phyloP scores from a whole-genome alignment of 345 rosid genomes.

The Leavenworthia alabamica region DNA sequence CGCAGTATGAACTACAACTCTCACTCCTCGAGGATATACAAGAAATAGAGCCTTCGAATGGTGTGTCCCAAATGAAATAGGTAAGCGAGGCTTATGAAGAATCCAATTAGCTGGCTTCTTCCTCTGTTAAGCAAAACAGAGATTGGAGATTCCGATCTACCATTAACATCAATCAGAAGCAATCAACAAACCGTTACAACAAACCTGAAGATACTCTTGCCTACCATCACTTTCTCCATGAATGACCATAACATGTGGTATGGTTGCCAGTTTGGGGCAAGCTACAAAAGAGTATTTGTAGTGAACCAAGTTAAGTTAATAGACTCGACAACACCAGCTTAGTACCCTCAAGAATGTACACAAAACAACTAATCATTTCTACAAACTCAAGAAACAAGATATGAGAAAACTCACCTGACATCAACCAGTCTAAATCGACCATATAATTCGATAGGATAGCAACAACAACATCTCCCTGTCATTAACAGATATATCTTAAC shows the following conservation, averaged over 20 bases:
- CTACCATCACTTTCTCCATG: slow-evolving; percentile 87
- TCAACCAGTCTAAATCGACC: slow-evolving; percentile 90
- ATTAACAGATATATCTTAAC: neutral
- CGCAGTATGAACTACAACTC: slow-evolving; percentile 86
- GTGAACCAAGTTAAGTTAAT: neutral
- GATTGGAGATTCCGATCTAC: neutral
- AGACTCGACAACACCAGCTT: neutral
- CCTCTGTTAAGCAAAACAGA: slow-evolving; percentile 40
- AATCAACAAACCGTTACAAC: neutral
- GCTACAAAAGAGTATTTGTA: slow-evolving; percentile 38
- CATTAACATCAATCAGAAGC: neutral
- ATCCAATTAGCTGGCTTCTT: slow-evolving; percentile 78
- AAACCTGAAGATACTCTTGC: slow-evolving; percentile 73
- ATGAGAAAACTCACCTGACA: slow-evolving; percentile 7
- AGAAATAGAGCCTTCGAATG: slow-evolving; percentile 94
- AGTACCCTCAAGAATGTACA: neutral
- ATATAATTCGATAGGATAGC: slow-evolving; percentile 82
- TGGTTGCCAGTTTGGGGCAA: slow-evolving; percentile 61
- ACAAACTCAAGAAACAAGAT: neutral
- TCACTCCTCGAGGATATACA: slow-evolving; percentile 70
- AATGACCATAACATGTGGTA: slow-evolving; percentile 73
- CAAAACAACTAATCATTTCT: neutral
- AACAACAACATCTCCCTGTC: slow-evolving; percentile 67
- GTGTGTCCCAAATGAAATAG: slow-evolving; percentile 87
- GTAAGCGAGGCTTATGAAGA: slow-evolving; percentile 81